A percentile compares a stretch with the other conserved stretches of the same genome.
Evolutionary conservation across 148 eudicot species (phyloP).

Genomic region (Rhododendron henanense): DNA sequence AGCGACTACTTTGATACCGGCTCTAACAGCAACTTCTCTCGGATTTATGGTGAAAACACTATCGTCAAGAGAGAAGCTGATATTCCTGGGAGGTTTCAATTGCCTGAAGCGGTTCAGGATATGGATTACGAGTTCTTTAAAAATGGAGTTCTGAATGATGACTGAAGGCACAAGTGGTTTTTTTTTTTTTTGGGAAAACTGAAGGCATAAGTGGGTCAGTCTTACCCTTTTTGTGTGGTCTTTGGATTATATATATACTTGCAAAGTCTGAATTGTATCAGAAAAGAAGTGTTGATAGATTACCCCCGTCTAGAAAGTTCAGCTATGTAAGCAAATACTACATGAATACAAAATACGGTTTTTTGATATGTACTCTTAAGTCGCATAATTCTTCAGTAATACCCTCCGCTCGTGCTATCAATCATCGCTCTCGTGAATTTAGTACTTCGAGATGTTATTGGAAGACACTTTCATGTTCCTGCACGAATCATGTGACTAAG

Average conservation of each 20-base stretch:
- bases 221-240: not conserved
- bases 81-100: not conserved
- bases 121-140: constrained; percentile 14
- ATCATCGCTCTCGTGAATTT: not conserved
- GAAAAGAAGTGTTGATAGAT: not conserved
- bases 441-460: not conserved
- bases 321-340: not conserved
- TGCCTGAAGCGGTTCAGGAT: constrained; percentile 10
- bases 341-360: not conserved
- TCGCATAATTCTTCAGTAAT: no score
- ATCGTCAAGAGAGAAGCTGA: not conserved
- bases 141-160: constrained; percentile 8
- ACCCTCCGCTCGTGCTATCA: not conserved
- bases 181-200: not conserved
- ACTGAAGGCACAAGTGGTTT: not conserved
- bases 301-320: not conserved
- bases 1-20: constrained; percentile 4
- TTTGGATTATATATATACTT: not conserved
- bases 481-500: not conserved
- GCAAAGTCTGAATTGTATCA: not conserved
- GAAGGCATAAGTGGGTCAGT: not conserved
- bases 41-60: not conserved
- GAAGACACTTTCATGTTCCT: not conserved
- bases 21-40: constrained; percentile 4
- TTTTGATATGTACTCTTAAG: no score